Percentiles rank a stretch among this genome's conserved stretches.
phyloP scores from a whole-genome alignment of 805 yeast species.

The Metschnikowia gelsemii region DNA sequence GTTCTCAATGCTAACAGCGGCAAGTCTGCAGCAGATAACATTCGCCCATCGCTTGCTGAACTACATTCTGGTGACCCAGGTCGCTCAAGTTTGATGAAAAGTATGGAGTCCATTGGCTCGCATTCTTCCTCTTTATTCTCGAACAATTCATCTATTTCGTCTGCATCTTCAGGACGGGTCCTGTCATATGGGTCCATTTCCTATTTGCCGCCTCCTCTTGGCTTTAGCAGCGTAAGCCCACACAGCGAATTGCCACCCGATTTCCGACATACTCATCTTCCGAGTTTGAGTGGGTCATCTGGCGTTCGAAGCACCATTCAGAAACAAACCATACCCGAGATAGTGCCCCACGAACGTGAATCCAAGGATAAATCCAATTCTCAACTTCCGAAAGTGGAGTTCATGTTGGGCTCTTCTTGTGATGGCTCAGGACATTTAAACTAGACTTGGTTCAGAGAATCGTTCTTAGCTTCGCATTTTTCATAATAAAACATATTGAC shows the following conservation, averaged over 20 bases:
- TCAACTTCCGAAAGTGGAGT: constrained; percentile 7
- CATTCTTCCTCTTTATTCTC: constrained; percentile 37
- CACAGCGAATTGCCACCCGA: constrained; percentile 2
- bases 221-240: constrained; percentile 1
- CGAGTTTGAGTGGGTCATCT: constrained; percentile 4
- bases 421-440: background rate
- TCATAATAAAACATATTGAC: no score
- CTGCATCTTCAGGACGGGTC: constrained; percentile 29
- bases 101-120: constrained; percentile 28
- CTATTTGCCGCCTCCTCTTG: constrained; percentile 12
- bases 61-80: constrained; percentile 24
- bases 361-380: background rate
- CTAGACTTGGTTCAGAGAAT: background rate
- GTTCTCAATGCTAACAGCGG: background rate
- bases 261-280: background rate
- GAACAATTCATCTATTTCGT: constrained; percentile 36
- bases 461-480: background rate
- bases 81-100: background rate
- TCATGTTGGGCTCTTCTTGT: background rate
- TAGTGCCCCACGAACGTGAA: background rate
- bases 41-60: constrained; percentile 39
- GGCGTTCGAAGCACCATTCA: background rate
- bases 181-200: constrained; percentile 34
- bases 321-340: background rate
- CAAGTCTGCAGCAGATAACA: constrained; percentile 26